phyloP scores from a whole-genome alignment of 1,284 basidiomycete species.

The Coniferiporia weirii region DNA sequence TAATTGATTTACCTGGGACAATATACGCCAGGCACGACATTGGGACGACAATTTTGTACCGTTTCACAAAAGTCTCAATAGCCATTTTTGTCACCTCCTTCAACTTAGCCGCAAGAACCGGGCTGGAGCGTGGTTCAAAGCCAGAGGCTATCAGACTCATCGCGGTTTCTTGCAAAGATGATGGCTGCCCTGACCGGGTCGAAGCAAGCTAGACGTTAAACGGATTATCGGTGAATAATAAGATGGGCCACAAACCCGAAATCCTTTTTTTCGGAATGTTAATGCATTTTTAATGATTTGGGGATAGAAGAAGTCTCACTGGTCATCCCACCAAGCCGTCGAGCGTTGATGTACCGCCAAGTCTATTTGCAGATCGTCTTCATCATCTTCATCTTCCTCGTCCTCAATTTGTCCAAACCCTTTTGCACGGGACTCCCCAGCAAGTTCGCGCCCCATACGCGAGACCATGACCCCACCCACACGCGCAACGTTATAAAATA shows the following conservation, averaged over 20 bases:
- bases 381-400: slow-evolving; percentile 14
- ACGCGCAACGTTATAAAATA: slow-evolving; percentile 38
- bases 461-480: slow-evolving; percentile 40
- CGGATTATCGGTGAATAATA: no score
- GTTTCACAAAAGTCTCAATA: slow-evolving; percentile 24
- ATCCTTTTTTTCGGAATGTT: slow-evolving; percentile 22
- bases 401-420: slow-evolving; percentile 27
- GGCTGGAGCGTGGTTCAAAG: slow-evolving; percentile 31
- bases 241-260: slow-evolving; percentile 21
- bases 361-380: slow-evolving; percentile 10
- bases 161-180: slow-evolving; percentile 37
- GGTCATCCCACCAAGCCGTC: slow-evolving; percentile 7
- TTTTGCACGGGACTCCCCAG: slow-evolving; percentile 38
- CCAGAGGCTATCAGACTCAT: slow-evolving; percentile 34
- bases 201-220: no score
- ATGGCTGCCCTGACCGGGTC: slow-evolving; percentile 27
- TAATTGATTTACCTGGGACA: slow-evolving; percentile 33
- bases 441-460: slow-evolving; percentile 38
- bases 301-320: not conserved
- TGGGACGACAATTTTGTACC: slow-evolving; percentile 29
- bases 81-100: slow-evolving; percentile 29
- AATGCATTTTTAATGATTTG: no score
- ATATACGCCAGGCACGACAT: slow-evolving; percentile 38
- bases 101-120: slow-evolving; percentile 34
- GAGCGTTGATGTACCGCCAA: slow-evolving; percentile 2